phyloP scores from a whole-genome alignment of 768 basidiomycete species.

The Kwoniella newhampshirensis region DNA sequence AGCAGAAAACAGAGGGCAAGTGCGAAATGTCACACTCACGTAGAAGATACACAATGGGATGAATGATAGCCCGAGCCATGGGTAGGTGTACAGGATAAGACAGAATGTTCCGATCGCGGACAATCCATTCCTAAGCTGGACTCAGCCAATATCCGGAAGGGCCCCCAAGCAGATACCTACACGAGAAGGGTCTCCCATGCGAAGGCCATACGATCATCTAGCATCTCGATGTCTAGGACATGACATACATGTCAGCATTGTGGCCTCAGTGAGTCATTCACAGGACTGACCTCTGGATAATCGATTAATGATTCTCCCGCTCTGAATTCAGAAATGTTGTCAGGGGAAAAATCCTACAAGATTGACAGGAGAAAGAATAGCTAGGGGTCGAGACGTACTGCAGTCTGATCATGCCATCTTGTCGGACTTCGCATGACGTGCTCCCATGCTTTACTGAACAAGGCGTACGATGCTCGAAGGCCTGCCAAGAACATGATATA shows the following conservation, averaged over 20 bases:
- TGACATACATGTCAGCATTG: not conserved
- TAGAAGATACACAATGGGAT: constrained; percentile 35
- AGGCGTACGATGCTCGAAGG: constrained; percentile 54
- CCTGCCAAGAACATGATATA: constrained; percentile 45
- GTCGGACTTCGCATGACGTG: constrained; percentile 64
- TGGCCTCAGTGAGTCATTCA: constrained; percentile 60
- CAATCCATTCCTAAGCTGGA: constrained; percentile 11
- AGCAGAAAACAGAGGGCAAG: too few species aligned
- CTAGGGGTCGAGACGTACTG: constrained; percentile 25
- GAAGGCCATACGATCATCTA: constrained; percentile 45
- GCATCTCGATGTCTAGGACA: constrained; percentile 42
- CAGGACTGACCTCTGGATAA: constrained; percentile 59
- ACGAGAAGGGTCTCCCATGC: constrained; percentile 18
- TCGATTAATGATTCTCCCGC: constrained; percentile 50
- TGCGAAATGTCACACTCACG: too few species aligned
- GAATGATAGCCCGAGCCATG: constrained; percentile 37
- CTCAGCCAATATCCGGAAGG: not conserved
- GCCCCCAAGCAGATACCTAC: constrained; percentile 16
- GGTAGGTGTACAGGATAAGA: constrained; percentile 42
- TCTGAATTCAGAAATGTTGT: too few species aligned
- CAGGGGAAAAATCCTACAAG: too few species aligned
- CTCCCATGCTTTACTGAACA: constrained; percentile 63
- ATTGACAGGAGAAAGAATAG: too few species aligned
- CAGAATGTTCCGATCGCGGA: constrained; percentile 38
- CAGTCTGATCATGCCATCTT: constrained; percentile 71